A percentile compares a stretch with the other conserved stretches of the same genome.
Evolutionary conservation across 2,329 filamentous ascomycete species (phyloP).

Genomic region (Alternaria rosae): DNA sequence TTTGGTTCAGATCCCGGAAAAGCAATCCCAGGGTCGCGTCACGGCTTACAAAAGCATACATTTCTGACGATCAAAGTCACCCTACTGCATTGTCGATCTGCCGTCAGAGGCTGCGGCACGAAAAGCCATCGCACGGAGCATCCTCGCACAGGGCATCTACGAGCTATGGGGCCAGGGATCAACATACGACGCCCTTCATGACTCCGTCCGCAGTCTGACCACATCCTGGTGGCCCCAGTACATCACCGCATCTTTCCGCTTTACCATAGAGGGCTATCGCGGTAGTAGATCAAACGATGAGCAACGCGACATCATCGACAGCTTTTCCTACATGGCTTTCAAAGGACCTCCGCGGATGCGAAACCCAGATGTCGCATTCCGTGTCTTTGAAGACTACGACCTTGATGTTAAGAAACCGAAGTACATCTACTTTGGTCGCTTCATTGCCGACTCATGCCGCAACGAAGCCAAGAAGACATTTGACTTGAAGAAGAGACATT

Average conservation of each 20-base stretch:
- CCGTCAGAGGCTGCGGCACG: conserved; percentile 68
- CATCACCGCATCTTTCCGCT: conserved; percentile 75
- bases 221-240: conserved; percentile 72
- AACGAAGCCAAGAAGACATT: conserved; percentile 72
- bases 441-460: conserved; percentile 71
- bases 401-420: conserved; percentile 61
- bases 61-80: conserved; percentile 67
- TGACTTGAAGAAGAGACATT: conserved; percentile 89
- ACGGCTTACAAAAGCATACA: neutral
- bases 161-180: conserved; percentile 84
- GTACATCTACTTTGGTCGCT: conserved; percentile 74
- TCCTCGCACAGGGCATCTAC: conserved; percentile 83
- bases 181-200: conserved; percentile 73
- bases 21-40: neutral
- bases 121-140: conserved; percentile 74
- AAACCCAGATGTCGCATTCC: conserved; percentile 72
- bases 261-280: conserved; percentile 83
- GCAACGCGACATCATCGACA: conserved; percentile 80
- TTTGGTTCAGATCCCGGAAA: neutral
- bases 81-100: conserved; percentile 81
- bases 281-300: conserved; percentile 70
- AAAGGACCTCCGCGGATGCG: conserved; percentile 80
- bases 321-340: conserved; percentile 80
- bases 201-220: conserved; percentile 66
- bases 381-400: conserved; percentile 82